Evolutionary conservation across 441 rosid species (phyloP).

Genomic region (Aquilaria agallochum): DNA sequence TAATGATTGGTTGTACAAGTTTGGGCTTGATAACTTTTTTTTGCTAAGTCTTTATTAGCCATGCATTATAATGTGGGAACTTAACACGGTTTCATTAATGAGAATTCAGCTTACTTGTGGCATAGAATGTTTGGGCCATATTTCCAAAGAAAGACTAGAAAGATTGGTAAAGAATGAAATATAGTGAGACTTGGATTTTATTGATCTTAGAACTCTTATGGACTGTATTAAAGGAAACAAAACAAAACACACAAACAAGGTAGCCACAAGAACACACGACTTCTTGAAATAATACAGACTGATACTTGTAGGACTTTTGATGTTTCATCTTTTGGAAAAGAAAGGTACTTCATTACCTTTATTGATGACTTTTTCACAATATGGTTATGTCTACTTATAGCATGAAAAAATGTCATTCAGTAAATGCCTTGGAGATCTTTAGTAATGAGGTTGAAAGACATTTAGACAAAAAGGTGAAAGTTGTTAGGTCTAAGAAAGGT

Average conservation of each 20-base stretch:
- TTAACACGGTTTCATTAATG: not conserved
- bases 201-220: not conserved
- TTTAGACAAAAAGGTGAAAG: slow-evolving; percentile 13
- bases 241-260: slow-evolving; percentile 11
- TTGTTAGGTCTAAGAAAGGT: not conserved
- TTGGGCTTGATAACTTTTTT: not conserved
- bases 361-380: slow-evolving; percentile 7
- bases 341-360: slow-evolving; percentile 12
- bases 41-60: not conserved
- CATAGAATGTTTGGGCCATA: not conserved
- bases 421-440: not conserved
- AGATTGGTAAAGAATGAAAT: not conserved
- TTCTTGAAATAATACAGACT: slow-evolving; percentile 11
- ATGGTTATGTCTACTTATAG: slow-evolving; percentile 4
- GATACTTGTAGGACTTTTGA: slow-evolving; percentile 13
- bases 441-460: slow-evolving; percentile 8
- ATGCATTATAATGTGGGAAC: not conserved
- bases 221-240: slow-evolving; percentile 15
- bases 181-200: not conserved
- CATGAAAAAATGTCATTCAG: slow-evolving; percentile 3
- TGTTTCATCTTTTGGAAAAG: not conserved
- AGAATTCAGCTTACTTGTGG: not conserved
- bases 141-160: not conserved
- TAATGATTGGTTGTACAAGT: not conserved
- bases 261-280: slow-evolving; percentile 1